Conservation (phyloP, 2,329 filamentous ascomycete genomes). For the Colletotrichum viniferum region DNA sequence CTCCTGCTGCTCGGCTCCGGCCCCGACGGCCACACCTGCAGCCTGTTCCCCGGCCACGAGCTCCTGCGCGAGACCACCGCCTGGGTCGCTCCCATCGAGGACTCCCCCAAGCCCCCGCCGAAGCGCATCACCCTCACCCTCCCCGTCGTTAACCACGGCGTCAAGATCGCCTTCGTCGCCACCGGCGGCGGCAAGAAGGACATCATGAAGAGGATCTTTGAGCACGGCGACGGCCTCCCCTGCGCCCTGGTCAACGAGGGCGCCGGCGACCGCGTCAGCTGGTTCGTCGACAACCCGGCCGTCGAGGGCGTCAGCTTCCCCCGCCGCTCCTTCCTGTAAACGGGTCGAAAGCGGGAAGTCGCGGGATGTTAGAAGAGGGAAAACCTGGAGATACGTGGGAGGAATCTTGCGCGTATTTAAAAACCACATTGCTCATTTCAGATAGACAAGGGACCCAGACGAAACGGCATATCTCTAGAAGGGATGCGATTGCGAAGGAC, state of each 20-base stretch:
- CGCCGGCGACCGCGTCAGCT: constrained; percentile 85
- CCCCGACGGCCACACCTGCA: constrained; percentile 97
- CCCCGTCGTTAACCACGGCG: constrained; percentile 85
- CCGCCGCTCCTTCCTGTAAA: constrained; percentile 66
- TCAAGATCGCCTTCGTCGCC: constrained; percentile 89
- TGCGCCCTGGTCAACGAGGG: constrained; percentile 87
- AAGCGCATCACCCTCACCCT: constrained; percentile 91
- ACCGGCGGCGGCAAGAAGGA: constrained; percentile 90
- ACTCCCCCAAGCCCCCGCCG: constrained; percentile 93
- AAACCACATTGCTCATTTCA: constrained; percentile 3
- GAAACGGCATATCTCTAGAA: constrained; percentile 6
- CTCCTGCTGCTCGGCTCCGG: constrained; percentile 91
- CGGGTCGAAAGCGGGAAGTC: neutral
- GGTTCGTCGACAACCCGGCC: constrained; percentile 90
- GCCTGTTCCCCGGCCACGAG: constrained; percentile 88
- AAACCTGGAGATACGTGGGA: neutral
- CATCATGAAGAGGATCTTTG: constrained; percentile 91
- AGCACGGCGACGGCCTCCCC: constrained; percentile 79
- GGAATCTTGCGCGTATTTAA: neutral
- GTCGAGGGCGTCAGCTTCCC: constrained; percentile 87
- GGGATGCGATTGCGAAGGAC: neutral
- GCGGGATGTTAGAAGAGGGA: neutral
- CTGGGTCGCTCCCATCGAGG: constrained; percentile 90
- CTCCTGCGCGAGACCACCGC: constrained; percentile 85
- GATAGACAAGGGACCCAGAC: constrained; percentile 8